A percentile compares a stretch with the other conserved stretches of the same genome.
Conservation (phyloP, 2,329 filamentous ascomycete species). For the Aureobasidium sp. region DNA sequence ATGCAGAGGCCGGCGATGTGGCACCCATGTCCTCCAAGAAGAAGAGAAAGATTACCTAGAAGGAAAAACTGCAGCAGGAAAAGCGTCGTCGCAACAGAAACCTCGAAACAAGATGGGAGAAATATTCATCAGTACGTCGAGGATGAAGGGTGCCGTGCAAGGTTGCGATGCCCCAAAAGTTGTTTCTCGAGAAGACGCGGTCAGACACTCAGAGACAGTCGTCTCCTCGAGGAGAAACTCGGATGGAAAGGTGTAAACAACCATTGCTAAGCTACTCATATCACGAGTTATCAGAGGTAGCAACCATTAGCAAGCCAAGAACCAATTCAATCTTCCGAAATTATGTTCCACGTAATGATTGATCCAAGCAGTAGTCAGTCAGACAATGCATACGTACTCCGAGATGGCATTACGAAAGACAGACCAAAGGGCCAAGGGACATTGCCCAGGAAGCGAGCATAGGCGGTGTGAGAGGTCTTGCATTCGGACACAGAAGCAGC, state of each 20-base stretch:
- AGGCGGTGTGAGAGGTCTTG: neutral
- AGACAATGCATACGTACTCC: no score
- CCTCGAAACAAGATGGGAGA: neutral
- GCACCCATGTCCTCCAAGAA: neutral
- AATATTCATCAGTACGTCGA: neutral
- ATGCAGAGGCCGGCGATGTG: neutral
- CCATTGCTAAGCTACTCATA: neutral
- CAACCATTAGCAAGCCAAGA: neutral
- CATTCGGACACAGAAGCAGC: neutral
- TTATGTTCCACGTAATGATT: neutral
- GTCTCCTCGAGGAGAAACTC: neutral
- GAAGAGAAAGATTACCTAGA: conserved; percentile 6
- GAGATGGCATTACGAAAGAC: neutral
- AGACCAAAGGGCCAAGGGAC: no score
- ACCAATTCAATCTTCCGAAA: neutral
- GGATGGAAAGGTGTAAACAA: neutral
- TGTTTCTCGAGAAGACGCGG: neutral
- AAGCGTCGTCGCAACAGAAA: neutral
- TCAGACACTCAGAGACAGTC: neutral
- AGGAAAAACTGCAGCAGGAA: neutral
- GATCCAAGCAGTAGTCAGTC: neutral
- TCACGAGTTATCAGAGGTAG: neutral
- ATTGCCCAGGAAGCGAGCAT: neutral
- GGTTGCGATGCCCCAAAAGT: neutral
- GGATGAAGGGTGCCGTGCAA: neutral